These are phyloP conservation scores for Neoscytalidium dimidiatum DNA, from an alignment of 2,329 filamentous ascomycete genomes.

Conservation along the genomic window DNA sequence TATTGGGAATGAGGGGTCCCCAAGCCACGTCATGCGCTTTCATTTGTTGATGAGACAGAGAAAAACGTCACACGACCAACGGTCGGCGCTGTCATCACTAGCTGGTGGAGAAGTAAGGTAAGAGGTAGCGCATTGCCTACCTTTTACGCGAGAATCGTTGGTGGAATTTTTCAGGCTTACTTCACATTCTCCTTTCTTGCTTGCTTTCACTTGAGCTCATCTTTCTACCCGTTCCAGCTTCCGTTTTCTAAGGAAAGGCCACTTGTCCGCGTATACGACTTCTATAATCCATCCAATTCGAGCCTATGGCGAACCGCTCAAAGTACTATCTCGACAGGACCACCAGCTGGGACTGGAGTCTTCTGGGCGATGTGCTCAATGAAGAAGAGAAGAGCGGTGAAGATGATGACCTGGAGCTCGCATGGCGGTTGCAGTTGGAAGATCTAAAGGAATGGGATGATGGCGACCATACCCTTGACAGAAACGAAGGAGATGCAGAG, in stretches of 20 bases:
- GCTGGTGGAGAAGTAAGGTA: too few species aligned
- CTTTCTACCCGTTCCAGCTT: too few species aligned
- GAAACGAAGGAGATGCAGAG: background rate
- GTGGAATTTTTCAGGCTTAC: too few species aligned
- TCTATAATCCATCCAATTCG: background rate
- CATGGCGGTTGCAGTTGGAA: slow-evolving; percentile 3
- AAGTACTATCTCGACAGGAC: background rate
- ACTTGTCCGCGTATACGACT: too few species aligned
- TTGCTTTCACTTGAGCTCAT: too few species aligned
- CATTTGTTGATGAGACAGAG: background rate
- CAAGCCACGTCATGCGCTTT: background rate
- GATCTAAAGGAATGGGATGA: background rate
- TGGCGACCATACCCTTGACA: too few species aligned
- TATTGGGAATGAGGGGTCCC: background rate
- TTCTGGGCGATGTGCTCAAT: background rate
- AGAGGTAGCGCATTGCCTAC: too few species aligned
- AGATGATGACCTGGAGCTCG: background rate
- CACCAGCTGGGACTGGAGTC: background rate
- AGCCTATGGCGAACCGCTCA: background rate
- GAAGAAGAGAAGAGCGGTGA: background rate
- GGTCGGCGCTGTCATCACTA: background rate
- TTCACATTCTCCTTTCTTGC: too few species aligned
- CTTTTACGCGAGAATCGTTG: too few species aligned
- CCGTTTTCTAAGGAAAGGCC: too few species aligned
- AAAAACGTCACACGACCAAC: background rate